These are phyloP conservation scores for Saccharomycopsis hybrid DNA, from an alignment of 1,139 yeast species.

Conservation along the genomic window DNA sequence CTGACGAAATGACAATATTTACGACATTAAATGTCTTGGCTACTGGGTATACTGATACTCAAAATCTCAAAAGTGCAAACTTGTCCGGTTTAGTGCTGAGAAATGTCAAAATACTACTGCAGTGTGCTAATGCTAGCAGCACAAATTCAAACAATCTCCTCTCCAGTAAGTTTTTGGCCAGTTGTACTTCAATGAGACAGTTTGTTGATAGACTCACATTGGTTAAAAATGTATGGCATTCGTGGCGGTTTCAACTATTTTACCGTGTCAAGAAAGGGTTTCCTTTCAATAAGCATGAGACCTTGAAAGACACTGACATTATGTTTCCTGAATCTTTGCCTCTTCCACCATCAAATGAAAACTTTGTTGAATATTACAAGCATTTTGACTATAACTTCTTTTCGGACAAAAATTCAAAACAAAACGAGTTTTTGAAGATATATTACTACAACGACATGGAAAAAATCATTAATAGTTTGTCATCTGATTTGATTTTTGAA, in stretches of 20 bases:
- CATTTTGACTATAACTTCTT: neutral
- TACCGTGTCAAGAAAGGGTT: neutral
- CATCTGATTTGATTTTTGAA: neutral
- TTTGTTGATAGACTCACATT: neutral
- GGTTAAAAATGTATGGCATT: slow-evolving; percentile 9
- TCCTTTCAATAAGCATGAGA: neutral
- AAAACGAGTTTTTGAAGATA: neutral
- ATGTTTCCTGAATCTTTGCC: neutral
- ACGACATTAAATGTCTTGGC: neutral
- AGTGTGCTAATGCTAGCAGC: too few species aligned
- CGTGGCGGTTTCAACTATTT: slow-evolving; percentile 12
- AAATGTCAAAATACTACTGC: too few species aligned
- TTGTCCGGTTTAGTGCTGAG: too few species aligned
- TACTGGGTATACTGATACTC: neutral
- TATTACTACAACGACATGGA: slow-evolving; percentile 5
- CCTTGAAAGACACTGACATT: neutral
- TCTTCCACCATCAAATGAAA: neutral
- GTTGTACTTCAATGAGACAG: neutral
- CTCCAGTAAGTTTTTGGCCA: neutral
- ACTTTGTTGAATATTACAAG: neutral
- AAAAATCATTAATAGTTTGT: neutral
- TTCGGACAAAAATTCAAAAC: neutral
- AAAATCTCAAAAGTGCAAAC: too few species aligned
- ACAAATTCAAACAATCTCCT: neutral
- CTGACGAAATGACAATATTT: slow-evolving; percentile 23